These are phyloP conservation scores for Pichia cephalocereana DNA, from an alignment of 805 yeast species.

Conservation along the genomic window DNA sequence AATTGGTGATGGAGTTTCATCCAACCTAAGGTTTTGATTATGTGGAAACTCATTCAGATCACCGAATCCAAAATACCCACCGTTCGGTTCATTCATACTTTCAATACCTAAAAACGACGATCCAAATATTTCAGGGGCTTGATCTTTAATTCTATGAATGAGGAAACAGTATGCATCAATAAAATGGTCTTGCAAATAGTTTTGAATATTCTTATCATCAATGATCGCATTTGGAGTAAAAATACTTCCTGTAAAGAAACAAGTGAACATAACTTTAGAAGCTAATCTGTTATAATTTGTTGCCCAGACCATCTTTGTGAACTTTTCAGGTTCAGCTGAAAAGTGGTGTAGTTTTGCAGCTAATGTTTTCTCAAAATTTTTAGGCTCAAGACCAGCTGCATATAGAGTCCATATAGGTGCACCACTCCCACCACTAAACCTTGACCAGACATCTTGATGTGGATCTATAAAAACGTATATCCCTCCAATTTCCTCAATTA, in stretches of 20 bases:
- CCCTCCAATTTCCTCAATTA: slow-evolving; percentile 56
- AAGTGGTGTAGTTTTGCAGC: slow-evolving; percentile 73
- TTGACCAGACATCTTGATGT: slow-evolving; percentile 92
- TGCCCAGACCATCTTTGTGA: slow-evolving; percentile 89
- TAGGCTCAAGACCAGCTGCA: slow-evolving; percentile 81
- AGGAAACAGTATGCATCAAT: slow-evolving; percentile 43
- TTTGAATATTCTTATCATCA: slow-evolving; percentile 69
- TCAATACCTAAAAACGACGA: slow-evolving; percentile 67
- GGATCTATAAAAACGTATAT: slow-evolving; percentile 76
- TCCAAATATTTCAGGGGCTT: slow-evolving; percentile 37
- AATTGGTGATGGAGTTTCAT: slow-evolving; percentile 75
- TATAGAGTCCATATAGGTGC: slow-evolving; percentile 91
- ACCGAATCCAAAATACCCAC: slow-evolving; percentile 59
- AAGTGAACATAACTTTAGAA: slow-evolving; percentile 70
- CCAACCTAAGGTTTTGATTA: slow-evolving; percentile 59
- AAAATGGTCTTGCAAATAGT: slow-evolving; percentile 60
- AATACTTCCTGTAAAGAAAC: slow-evolving; percentile 69
- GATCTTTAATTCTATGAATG: slow-evolving; percentile 30
- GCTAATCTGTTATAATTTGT: slow-evolving; percentile 76
- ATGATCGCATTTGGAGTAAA: slow-evolving; percentile 71
- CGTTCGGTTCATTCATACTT: slow-evolving; percentile 76
- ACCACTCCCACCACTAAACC: slow-evolving; percentile 84
- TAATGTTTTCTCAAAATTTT: slow-evolving; percentile 57
- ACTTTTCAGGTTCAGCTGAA: slow-evolving; percentile 35
- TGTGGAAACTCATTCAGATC: slow-evolving; percentile 49